These are phyloP conservation scores for Malania oleifera DNA, from an alignment of 164 flowering plant genomes.

Conservation along the genomic window DNA sequence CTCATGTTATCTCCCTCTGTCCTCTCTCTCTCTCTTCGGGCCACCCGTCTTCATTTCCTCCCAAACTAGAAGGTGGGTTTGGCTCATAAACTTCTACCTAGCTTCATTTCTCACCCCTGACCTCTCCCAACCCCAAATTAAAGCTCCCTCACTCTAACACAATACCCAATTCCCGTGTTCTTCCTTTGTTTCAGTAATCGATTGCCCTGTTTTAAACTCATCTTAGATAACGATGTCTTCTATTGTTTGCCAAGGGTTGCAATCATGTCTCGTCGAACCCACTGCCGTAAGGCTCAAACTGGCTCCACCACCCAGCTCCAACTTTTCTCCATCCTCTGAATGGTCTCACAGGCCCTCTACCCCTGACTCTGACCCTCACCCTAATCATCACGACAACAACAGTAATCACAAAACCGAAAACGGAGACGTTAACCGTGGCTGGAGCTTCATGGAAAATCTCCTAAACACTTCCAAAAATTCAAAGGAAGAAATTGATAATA, in stretches of 20 bases:
- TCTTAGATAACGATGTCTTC: constrained; percentile 28
- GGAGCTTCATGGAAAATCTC: constrained; percentile 44
- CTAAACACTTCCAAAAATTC: constrained; percentile 4
- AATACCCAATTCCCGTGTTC: constrained; percentile 7
- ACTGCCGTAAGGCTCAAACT: constrained; percentile 23
- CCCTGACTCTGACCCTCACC: neutral
- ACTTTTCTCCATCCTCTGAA: constrained; percentile 5
- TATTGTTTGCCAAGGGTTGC: constrained; percentile 33
- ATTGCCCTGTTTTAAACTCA: neutral
- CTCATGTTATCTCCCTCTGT: constrained; percentile 20
- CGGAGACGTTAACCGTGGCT: constrained; percentile 23
- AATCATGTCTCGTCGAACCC: constrained; percentile 33
- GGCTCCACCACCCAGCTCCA: constrained; percentile 20
- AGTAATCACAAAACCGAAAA: neutral
- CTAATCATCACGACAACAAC: neutral
- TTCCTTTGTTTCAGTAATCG: constrained; percentile 8
- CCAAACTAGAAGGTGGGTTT: neutral
- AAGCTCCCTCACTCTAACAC: neutral
- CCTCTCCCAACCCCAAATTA: neutral
- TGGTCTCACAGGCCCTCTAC: neutral
- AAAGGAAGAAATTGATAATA: constrained; percentile 8
- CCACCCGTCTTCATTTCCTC: constrained; percentile 1
- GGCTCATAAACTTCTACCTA: neutral
- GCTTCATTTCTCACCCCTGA: neutral
- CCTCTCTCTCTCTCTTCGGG: neutral